Percentiles rank a stretch among this genome's conserved stretches.
phyloP scores from a whole-genome alignment of 371 early-diverging fungal species.

The Mucor lusitanicus region DNA sequence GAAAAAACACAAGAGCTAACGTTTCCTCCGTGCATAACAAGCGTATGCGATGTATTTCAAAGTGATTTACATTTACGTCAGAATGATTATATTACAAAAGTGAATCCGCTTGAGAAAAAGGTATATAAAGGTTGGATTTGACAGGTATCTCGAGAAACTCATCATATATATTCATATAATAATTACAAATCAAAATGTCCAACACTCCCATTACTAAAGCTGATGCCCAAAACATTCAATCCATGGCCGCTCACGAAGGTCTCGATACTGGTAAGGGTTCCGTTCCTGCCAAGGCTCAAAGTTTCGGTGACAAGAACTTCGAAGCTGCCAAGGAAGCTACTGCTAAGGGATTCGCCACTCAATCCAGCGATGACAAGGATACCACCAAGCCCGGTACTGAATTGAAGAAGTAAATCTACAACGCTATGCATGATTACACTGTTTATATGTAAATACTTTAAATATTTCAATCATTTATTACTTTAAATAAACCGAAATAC shows the following conservation, averaged over 20 bases:
- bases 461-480: not conserved
- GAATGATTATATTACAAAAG: not conserved
- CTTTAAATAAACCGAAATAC: not conserved
- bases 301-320: constrained; percentile 10
- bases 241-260: not conserved
- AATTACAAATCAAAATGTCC: not conserved
- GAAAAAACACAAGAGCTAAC: not conserved
- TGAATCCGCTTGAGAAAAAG: not conserved
- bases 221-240: constrained; percentile 7
- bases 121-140: not conserved
- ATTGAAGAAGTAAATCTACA: not conserved
- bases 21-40: not conserved
- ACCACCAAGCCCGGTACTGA: constrained; percentile 11
- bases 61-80: not conserved
- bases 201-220: constrained; percentile 11
- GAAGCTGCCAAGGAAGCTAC: constrained; percentile 9
- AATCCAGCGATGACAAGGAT: constrained; percentile 6
- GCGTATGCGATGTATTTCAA: not conserved
- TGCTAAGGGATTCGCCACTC: not conserved
- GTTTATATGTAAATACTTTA: not conserved
- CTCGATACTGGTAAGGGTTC: constrained; percentile 6
- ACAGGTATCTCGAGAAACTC: not conserved
- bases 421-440: not conserved
- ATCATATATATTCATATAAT: not conserved
- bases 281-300: constrained; percentile 5